Evolutionary conservation across 768 basidiomycete species (phyloP), one percentile per base, ranked within the genome.

Genomic region (Mycena vulgaris): DNA sequence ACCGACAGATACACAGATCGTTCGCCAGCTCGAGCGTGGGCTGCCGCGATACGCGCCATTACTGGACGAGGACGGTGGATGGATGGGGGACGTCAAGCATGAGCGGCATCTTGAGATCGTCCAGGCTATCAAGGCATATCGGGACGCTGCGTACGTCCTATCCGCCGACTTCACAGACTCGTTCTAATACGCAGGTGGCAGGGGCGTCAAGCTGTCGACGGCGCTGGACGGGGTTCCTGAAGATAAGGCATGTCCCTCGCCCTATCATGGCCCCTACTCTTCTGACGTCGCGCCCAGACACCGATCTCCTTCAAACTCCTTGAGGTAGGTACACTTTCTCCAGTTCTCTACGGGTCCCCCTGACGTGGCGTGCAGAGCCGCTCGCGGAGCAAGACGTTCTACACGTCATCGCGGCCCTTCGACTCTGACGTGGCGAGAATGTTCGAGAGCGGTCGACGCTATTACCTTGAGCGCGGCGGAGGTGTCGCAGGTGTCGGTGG

Each of bases 381-480:
- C 75, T 77, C 83, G 72, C 83, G 81, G 45, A 84, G 80, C 75
- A 87, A 76, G 67, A 79, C 78, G 48, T 73, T 67, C 62, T 98
- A 96, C 77, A 66, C 82, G 35, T 85, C 85, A 13, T 80, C 93
- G 0, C 88, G 87, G 67, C 89, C 90, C 5, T 97, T 98, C 76
- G 97, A 98, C 78, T 81, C 88, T 70, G 95, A 98, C 70, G 89
- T 98, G 86, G 83, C 86, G 2, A 86, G 89, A 3, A 83, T 99
- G 9, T 98, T 98, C 76, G 91, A 94, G 78, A 95, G 94, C 76
- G 95, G 87, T 17, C 88, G 95, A 37, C 84, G 94, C 64, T 94
- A 86, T 51, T 67, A 70, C 51, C 62, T 73, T 1, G 84, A 90
- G 92, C 74, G 89, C 90, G 62, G 83, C 88, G 5, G 42, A 5